phyloP scores from a whole-genome alignment of 2,329 filamentous ascomycete genomes.

The Ustulina deusta region DNA sequence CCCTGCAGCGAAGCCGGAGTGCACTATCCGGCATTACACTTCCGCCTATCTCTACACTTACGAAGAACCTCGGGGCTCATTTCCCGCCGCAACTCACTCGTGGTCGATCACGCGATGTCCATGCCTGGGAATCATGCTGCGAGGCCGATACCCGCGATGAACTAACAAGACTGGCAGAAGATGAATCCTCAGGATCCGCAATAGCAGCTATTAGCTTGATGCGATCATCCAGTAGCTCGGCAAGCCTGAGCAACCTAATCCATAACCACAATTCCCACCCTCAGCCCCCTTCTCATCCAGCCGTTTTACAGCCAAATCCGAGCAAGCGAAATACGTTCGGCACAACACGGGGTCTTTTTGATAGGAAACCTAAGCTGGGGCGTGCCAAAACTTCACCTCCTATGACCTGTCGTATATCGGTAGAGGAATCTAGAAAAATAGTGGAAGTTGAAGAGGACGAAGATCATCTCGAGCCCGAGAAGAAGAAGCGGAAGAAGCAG shows the following conservation, averaged over 20 bases:
- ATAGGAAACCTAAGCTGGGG: constrained; percentile 72
- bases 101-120: constrained; percentile 85
- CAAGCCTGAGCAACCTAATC: constrained; percentile 55
- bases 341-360: constrained; percentile 47
- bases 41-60: constrained; percentile 67
- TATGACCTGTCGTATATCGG: constrained; percentile 25
- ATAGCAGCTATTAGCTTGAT: constrained; percentile 85
- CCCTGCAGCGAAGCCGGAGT: constrained; percentile 78
- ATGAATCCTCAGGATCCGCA: constrained; percentile 82
- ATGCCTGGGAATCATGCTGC: constrained; percentile 92
- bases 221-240: constrained; percentile 73
- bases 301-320: constrained; percentile 64
- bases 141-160: constrained; percentile 83
- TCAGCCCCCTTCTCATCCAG: constrained; percentile 23
- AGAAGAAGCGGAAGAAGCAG: constrained; percentile 53
- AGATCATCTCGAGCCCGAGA: constrained; percentile 43
- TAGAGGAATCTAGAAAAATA: constrained; percentile 43
- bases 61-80: constrained; percentile 62
- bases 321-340: constrained; percentile 72
- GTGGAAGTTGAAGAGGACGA: constrained; percentile 44
- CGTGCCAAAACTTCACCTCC: constrained; percentile 63
- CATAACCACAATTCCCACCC: constrained; percentile 43
- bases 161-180: constrained; percentile 82
- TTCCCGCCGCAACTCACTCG: constrained; percentile 69
- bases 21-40: constrained; percentile 70